phyloP scores from a whole-genome alignment of 352 stramenopile genomes.

The Globisporangium spinosum region DNA sequence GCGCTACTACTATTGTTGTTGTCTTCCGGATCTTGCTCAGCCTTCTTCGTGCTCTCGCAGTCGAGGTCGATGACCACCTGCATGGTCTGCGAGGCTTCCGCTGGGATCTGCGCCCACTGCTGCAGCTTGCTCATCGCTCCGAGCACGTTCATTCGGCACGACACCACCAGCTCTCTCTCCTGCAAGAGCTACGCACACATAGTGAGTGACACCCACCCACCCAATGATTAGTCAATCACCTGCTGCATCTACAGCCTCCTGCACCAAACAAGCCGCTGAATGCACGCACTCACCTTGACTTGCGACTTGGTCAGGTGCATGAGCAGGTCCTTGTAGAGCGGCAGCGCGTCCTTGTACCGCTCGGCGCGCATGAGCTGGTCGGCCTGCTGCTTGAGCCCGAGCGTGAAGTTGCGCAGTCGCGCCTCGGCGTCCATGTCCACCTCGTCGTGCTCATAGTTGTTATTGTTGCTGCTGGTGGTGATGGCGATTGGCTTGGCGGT shows the following conservation, averaged over 20 bases:
- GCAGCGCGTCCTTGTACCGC: slow-evolving; percentile 49
- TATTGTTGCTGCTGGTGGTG: slow-evolving; percentile 10
- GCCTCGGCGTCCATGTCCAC: slow-evolving; percentile 45
- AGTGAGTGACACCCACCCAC: background rate
- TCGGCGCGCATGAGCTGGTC: slow-evolving; percentile 58
- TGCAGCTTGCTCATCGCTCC: slow-evolving; percentile 54
- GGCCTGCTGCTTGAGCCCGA: slow-evolving; percentile 60
- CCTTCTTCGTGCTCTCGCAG: slow-evolving; percentile 19
- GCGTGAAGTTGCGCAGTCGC: slow-evolving; percentile 33
- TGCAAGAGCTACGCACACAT: slow-evolving; percentile 30
- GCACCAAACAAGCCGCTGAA: background rate
- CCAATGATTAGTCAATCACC: background rate
- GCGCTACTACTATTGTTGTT: slow-evolving; percentile 7
- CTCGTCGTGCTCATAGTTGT: slow-evolving; percentile 21
- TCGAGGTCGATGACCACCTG: slow-evolving; percentile 44
- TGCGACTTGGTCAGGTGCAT: slow-evolving; percentile 70
- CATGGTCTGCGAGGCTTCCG: slow-evolving; percentile 45
- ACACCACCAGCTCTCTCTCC: slow-evolving; percentile 56
- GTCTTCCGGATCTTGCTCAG: slow-evolving; percentile 1
- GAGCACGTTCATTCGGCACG: slow-evolving; percentile 68
- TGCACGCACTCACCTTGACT: slow-evolving; percentile 32
- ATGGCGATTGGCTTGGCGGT: background rate
- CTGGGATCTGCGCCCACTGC: slow-evolving; percentile 43
- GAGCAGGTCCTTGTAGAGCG: slow-evolving; percentile 63
- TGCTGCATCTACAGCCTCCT: background rate